Base-by-base conservation (phyloP, 768 basidiomycete species). In the Lanmaoa pseudosensibilis region DNA sequence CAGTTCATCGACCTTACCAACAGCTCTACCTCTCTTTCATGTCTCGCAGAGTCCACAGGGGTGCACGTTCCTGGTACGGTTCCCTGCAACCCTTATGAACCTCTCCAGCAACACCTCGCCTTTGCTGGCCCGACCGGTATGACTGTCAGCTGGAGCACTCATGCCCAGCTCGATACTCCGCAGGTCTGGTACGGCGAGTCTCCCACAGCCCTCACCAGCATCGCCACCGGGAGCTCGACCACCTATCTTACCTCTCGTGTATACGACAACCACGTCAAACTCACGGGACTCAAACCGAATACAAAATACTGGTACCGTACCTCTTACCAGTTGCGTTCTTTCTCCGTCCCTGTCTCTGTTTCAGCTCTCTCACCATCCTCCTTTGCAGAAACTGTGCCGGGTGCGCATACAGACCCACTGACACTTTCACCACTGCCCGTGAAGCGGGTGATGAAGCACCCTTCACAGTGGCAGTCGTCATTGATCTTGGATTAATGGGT, bases 401-500 rank as follows among this genome's bases (percentile, higher is more conserved):
- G 0, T 69, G 68, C 46, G 68, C 68, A 5, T 69, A 69, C 50
- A 56, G 66, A 19, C 1, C 62, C 1, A 55, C 55, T 2, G 68
- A 69, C 9, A 70, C 64, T 11, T 69, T 69, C 16, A 65, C 52
- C 15, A 70, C 68, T 44, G 54, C 68, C 0, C 68, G 44, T 46
- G 50, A 46, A 27, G 52, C 57, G 4, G 68, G 68, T 4, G 60
- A 65, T 19, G 60, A 65, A 1, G 45, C 50, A 2, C 16, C 64
- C 1, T 69, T 69, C 51, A 52, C 61, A n/a, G 21, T 69, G 9
- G 68, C 68, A 18, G 62, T 69, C 34, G 60, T 64, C 34, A n/a
- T 66, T 4, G 60, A 68, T 57, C 68, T 70, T 18, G 66, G 68
- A 32, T 61, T 69, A 33, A 69, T 65, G 68, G 68, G 66, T 32